Base-by-base conservation (phyloP, 768 basidiomycete species). In the Boletales sp. region DNA sequence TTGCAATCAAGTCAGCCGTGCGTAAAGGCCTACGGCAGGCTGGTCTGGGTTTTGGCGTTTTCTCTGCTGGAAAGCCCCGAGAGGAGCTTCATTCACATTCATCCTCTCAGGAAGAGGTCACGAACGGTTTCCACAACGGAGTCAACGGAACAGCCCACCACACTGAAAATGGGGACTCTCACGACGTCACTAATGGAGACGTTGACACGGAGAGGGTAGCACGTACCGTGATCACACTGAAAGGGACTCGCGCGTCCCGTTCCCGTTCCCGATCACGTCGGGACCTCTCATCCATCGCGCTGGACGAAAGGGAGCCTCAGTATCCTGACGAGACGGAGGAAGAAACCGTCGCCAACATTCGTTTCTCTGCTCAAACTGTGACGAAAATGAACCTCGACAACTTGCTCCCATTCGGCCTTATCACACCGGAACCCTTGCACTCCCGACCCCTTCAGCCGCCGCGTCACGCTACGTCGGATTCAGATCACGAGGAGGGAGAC, bases 191-290 rank as follows among this genome's bases (percentile, higher is more conserved):
- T 28, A 74, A 74, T 3, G 76, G 70, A 15, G 78, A 74, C 17
- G 75, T 70, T n/a, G 72, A 68, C 0, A 74, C 72, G 47, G 82
- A 81, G 37, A 77, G 87, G 32, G 64, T 70, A 32, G 78, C 87
- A 10, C 82, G 90, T n/a, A 76, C 84, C 1, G 83, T 91, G 34
- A 87, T 92, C 69, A 90, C 86, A 66, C 74, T 89, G 44, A 68
- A 58, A 48, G 63, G 58, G 37, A 17, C 50, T 19, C 82, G 82
- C 19, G 65, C 74, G 8, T 64, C 77, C 40, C 79, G 83, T 31
- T 87, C 87, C 21, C 82, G 83, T 21, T 90, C 88, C 33, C 82
- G 86, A 41, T 84, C 89, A 43, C 83, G 87, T 41, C 77, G 84
- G 38, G 85, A 87, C 53, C 72, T 87, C 13, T 78, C 80, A 30